Base-by-base conservation (phyloP, 495 filamentous ascomycete species). In the Penicillium riverlandense region DNA sequence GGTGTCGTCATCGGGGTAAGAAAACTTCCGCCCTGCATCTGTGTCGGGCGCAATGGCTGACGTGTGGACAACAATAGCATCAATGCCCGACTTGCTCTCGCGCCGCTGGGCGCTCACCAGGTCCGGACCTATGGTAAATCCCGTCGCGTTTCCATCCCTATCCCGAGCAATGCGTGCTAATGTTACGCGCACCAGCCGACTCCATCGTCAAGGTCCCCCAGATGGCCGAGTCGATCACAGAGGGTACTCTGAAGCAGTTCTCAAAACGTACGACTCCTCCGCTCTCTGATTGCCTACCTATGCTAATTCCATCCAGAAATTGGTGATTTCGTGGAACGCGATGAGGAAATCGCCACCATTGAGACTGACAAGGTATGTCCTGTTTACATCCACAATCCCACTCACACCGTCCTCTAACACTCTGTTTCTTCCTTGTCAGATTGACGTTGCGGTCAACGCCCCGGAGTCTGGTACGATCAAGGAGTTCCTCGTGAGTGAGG, bases 191-290 rank as follows among this genome's bases (percentile, higher is more conserved):
- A 29, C 31, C 37, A 78, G 90, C 88, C 60, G 88, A 94, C 47
- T 82, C 74, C 43, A 68, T 90, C 39, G 82, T 98, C 63, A 92
- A 96, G 69, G 94, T 96, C 55, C 94, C 92, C 12, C 76, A 90
- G 55, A 99, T 99, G 92, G 92, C 92, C 43, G 92, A 99, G 65
- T 99, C 94, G 11, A 97, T 99, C 61, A 94, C 88, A 34, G 92
- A 99, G 66, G 92, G 92, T 42, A 97, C 94, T 13, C 65, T 99
- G 59, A 97, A 95, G 70, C 88, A 95, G 56, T 99, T 86, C 72
- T 84, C 80, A 47, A 97, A 97, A 77, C 74, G 82, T 84, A 70
- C 16, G 37, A 34, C 9, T 50, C 75, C 53, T 34, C 34, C 31
- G 2, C 28, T 32, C 10, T 16, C 14, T 37, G 7, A 12, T 8